A percentile compares a stretch with the other conserved stretches of the same genome.
Conservation (phyloP, 352 stramenopile genomes). For the Pseudoperonospora humuli region DNA sequence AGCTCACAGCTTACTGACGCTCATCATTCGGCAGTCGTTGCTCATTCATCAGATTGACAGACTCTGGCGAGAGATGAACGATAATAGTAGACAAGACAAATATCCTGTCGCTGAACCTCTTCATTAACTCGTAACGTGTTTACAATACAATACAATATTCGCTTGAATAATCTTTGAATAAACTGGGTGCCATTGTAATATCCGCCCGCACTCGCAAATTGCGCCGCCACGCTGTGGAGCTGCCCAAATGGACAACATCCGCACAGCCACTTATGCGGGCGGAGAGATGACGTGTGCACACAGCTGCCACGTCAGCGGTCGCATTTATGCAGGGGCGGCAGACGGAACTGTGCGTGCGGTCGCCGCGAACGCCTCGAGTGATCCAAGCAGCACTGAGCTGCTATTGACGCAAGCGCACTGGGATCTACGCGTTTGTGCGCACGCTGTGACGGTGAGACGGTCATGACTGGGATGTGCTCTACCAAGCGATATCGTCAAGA, state of each 20-base stretch:
- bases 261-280: not conserved
- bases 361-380: slow-evolving; percentile 14
- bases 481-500: too few species aligned
- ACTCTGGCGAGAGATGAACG: too few species aligned
- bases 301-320: slow-evolving; percentile 1
- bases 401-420: slow-evolving; percentile 9
- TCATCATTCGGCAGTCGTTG: too few species aligned
- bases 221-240: not conserved
- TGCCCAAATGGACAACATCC: slow-evolving; percentile 23
- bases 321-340: slow-evolving; percentile 21
- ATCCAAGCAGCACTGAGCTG: slow-evolving; percentile 13
- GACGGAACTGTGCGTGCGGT: slow-evolving; percentile 25
- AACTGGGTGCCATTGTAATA: too few species aligned
- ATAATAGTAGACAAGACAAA: too few species aligned
- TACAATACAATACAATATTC: too few species aligned
- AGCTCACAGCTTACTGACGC: too few species aligned
- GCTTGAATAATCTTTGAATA: too few species aligned
- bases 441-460: slow-evolving; percentile 21
- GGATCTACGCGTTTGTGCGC: slow-evolving; percentile 6
- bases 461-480: too few species aligned
- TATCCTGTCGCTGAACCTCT: too few species aligned
- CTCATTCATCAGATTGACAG: too few species aligned
- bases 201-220: slow-evolving; percentile 3
- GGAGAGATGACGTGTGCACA: slow-evolving; percentile 21
- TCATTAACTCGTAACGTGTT: too few species aligned